Evolutionary conservation across 2,329 filamentous ascomycete genomes (phyloP).

Genomic region (Pseudocercospora vitis): DNA sequence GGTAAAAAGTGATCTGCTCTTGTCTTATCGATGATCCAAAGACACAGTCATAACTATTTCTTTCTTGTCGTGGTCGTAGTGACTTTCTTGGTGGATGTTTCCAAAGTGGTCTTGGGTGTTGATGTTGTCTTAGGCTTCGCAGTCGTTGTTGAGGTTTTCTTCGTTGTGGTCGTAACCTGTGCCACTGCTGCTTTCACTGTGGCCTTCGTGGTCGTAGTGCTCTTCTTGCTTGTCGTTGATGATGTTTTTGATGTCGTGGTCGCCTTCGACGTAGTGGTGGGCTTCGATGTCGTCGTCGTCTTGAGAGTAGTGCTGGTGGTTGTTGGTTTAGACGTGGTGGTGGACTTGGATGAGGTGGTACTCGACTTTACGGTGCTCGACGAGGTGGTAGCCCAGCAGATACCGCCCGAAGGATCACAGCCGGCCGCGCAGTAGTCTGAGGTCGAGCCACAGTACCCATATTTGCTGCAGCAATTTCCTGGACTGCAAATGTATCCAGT

Average conservation of each 20-base stretch:
- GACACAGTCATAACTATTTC: background rate
- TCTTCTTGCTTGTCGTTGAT: slow-evolving; percentile 15
- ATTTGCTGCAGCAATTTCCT: slow-evolving; percentile 2
- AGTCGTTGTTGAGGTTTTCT: background rate
- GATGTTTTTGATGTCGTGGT: slow-evolving; percentile 8
- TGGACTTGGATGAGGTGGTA: background rate
- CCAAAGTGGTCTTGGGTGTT: background rate
- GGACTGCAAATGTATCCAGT: background rate
- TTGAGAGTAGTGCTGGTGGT: too few relatives aligned
- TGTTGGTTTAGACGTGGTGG: slow-evolving; percentile 2
- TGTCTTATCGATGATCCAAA: too few relatives aligned
- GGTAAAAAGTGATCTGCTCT: too few relatives aligned
- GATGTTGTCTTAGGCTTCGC: background rate
- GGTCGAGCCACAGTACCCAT: background rate
- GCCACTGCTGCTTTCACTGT: too few relatives aligned
- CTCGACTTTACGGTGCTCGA: slow-evolving; percentile 2
- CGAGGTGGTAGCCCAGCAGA: background rate
- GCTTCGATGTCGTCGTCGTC: background rate
- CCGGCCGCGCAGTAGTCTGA: background rate
- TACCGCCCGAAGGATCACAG: background rate
- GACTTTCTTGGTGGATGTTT: background rate
- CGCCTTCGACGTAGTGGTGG: background rate
- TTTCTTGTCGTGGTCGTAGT: background rate
- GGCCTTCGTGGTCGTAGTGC: background rate
- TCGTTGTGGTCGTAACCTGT: background rate